phyloP scores from a whole-genome alignment of 352 stramenopile genomes.

The Pelagophyceae sp. region DNA sequence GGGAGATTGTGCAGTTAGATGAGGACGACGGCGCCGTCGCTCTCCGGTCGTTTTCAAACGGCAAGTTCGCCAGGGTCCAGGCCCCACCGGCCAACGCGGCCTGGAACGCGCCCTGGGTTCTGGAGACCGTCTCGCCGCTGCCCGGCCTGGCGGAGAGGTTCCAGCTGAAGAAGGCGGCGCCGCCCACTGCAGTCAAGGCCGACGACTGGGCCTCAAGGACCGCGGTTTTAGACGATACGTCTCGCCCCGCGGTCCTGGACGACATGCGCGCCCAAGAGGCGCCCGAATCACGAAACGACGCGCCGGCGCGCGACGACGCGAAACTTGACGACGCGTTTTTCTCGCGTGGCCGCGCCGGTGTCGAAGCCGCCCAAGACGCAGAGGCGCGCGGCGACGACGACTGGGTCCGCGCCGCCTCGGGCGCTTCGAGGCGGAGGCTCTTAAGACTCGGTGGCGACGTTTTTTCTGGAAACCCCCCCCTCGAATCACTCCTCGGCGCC shows the following conservation, averaged over 20 bases:
- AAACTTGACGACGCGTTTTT: neutral
- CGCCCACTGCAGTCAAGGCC: neutral
- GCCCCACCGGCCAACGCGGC: neutral
- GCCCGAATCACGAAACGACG: neutral
- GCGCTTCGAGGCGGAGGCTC: neutral
- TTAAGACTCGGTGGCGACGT: too few species aligned
- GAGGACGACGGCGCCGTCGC: neutral
- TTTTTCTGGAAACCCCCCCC: too few species aligned
- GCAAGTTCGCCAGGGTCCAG: neutral
- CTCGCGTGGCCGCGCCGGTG: too few species aligned
- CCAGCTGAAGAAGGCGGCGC: neutral
- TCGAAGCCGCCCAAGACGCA: neutral
- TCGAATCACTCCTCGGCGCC: neutral
- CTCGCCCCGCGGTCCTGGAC: neutral
- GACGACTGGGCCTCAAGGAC: neutral
- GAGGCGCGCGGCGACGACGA: neutral
- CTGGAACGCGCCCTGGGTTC: conserved; percentile 6
- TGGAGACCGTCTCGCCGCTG: neutral
- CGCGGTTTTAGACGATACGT: neutral
- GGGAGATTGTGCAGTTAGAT: conserved; percentile 5
- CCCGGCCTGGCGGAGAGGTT: conserved; percentile 9
- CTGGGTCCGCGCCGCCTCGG: neutral
- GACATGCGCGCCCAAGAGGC: too few species aligned
- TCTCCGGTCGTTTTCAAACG: conserved; percentile 1
- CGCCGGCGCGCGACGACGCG: neutral